Conservation (phyloP, 176 grass and related monocot species). For the Carex scoparia region DNA sequence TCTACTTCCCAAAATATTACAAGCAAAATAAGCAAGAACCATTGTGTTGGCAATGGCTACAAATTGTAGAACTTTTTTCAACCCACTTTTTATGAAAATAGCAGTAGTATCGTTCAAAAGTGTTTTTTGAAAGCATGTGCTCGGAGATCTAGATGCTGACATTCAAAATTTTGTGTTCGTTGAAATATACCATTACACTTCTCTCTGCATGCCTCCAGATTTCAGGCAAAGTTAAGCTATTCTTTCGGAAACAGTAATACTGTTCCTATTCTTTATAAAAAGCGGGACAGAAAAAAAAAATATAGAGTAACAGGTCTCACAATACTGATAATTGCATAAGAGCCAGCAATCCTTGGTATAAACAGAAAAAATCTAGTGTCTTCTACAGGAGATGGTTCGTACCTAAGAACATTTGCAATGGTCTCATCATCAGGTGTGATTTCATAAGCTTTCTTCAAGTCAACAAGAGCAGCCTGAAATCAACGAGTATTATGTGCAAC, state of each 20-base stretch:
- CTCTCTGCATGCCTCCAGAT: neutral
- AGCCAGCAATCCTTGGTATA: neutral
- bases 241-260: neutral
- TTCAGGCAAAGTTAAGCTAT: neutral
- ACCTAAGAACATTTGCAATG: slow-evolving; percentile 85
- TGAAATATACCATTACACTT: neutral
- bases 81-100: neutral
- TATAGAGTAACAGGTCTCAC: slow-evolving; percentile 3
- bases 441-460: slow-evolving; percentile 77
- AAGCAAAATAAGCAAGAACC: neutral
- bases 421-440: slow-evolving; percentile 91
- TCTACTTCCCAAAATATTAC: slow-evolving; percentile 4
- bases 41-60: neutral
- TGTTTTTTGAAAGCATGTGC: neutral
- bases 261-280: neutral
- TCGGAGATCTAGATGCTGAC: neutral
- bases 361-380: slow-evolving; percentile 3
- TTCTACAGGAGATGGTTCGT: slow-evolving; percentile 11
- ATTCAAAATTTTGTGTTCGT: neutral
- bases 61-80: neutral
- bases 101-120: neutral
- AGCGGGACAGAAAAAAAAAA: neutral
- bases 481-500: slow-evolving; percentile 13
- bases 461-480: slow-evolving; percentile 71
- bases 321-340: slow-evolving; percentile 13